These are phyloP conservation scores for Talaromyces amestolkiae DNA, from an alignment of 2,329 filamentous ascomycete genomes.

Conservation along the genomic window DNA sequence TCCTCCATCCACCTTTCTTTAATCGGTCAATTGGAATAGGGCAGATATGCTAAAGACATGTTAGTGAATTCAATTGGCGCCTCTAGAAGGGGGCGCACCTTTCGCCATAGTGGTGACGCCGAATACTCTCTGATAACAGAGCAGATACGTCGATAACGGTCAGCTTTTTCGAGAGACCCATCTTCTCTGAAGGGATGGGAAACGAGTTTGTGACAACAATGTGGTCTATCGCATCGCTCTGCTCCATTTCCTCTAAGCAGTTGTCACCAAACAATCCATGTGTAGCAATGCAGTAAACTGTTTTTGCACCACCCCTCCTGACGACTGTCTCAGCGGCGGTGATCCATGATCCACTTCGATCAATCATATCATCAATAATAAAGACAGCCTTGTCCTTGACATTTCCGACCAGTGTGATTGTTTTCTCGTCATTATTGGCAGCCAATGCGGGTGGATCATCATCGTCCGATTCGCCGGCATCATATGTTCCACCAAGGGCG, in stretches of 20 bases:
- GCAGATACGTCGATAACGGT: slow-evolving; percentile 85
- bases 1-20: slow-evolving; percentile 20
- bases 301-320: slow-evolving; percentile 85
- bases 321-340: slow-evolving; percentile 95
- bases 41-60: slow-evolving; percentile 44
- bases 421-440: slow-evolving; percentile 80
- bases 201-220: slow-evolving; percentile 98
- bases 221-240: slow-evolving; percentile 87
- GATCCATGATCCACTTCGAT: slow-evolving; percentile 95
- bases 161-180: slow-evolving; percentile 72
- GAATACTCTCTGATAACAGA: slow-evolving; percentile 85
- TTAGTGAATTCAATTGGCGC: slow-evolving; percentile 9
- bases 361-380: slow-evolving; percentile 98
- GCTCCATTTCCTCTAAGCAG: slow-evolving; percentile 83
- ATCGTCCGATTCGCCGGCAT: slow-evolving; percentile 85
- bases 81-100: slow-evolving; percentile 51
- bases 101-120: slow-evolving; percentile 94
- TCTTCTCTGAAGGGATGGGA: slow-evolving; percentile 75
- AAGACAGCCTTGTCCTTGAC: slow-evolving; percentile 85
- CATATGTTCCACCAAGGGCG: slow-evolving; percentile 77
- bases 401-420: slow-evolving; percentile 95
- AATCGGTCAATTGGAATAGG: slow-evolving; percentile 64
- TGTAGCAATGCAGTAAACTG: slow-evolving; percentile 96
- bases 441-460: slow-evolving; percentile 61
- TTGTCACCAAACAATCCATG: slow-evolving; percentile 92